phyloP scores from a whole-genome alignment of 2,329 filamentous ascomycete species.

The Nigrospora sphaerica region DNA sequence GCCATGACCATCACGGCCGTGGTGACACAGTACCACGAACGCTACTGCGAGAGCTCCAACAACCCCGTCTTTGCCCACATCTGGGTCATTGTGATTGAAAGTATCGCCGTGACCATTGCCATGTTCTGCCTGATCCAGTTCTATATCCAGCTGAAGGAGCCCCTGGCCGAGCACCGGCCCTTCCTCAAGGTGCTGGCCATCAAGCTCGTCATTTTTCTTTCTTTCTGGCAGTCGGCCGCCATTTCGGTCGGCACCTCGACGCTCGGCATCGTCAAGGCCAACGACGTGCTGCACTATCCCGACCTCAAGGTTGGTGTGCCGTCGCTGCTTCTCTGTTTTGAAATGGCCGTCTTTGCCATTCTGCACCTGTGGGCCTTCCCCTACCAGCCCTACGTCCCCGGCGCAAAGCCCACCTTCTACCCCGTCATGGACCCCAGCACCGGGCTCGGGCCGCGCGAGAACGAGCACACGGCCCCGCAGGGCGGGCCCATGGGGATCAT shows the following conservation, averaged over 20 bases:
- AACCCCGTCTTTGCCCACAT: slow-evolving; percentile 75
- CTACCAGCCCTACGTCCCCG: slow-evolving; percentile 59
- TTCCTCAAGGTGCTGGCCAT: slow-evolving; percentile 80
- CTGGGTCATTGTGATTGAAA: slow-evolving; percentile 70
- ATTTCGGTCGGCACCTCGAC: slow-evolving; percentile 47
- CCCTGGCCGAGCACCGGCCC: slow-evolving; percentile 62
- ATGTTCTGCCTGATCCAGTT: slow-evolving; percentile 90
- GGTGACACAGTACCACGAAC: slow-evolving; percentile 58
- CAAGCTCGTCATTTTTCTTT: slow-evolving; percentile 86
- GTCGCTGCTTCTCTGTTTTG: slow-evolving; percentile 68
- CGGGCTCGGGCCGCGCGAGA: slow-evolving; percentile 32
- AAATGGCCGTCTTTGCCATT: slow-evolving; percentile 76
- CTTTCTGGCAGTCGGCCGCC: slow-evolving; percentile 69
- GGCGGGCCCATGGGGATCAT: slow-evolving; percentile 59
- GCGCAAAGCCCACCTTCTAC: slow-evolving; percentile 38
- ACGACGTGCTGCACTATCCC: slow-evolving; percentile 55
- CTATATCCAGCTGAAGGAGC: slow-evolving; percentile 66
- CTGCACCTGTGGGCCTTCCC: slow-evolving; percentile 80
- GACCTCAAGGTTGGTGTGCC: slow-evolving; percentile 80
- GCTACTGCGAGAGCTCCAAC: slow-evolving; percentile 74
- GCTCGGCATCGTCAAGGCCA: slow-evolving; percentile 56
- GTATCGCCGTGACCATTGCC: slow-evolving; percentile 66
- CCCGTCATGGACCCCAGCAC: slow-evolving; percentile 34
- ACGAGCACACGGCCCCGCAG: slow-evolving; percentile 41
- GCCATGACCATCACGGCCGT: slow-evolving; percentile 75